Conservation (phyloP, 2,329 filamentous ascomycete species). For the Pyrenochaeta sp. region DNA sequence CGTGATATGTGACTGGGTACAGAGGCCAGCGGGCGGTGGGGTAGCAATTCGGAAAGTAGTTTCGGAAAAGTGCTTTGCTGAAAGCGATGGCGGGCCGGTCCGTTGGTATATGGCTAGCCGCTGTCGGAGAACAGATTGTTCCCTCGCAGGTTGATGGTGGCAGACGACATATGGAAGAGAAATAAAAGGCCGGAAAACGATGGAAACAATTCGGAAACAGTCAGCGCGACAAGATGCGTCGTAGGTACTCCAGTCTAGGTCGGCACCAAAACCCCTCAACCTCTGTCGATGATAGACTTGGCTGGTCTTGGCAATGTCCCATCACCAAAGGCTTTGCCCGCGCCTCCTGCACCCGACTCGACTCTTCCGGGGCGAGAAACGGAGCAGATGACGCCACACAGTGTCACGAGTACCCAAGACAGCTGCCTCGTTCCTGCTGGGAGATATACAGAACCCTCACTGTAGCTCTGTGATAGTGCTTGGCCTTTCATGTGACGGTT, state of each 20-base stretch:
- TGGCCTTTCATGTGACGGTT: constrained; percentile 8
- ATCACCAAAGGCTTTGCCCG: constrained; percentile 5
- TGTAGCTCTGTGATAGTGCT: background rate
- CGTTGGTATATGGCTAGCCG: constrained; percentile 39
- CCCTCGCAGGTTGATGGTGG: constrained; percentile 41
- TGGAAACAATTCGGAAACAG: constrained; percentile 30
- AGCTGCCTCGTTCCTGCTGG: background rate
- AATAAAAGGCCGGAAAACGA: constrained; percentile 20
- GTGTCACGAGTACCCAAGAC: background rate
- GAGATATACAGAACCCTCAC: background rate
- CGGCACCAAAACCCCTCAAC: constrained; percentile 24
- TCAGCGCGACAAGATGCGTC: constrained; percentile 46
- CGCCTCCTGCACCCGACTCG: constrained; percentile 8
- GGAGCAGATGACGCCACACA: background rate
- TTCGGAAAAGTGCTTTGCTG: constrained; percentile 9
- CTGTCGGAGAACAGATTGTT: constrained; percentile 49
- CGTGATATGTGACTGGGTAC: constrained; percentile 24
- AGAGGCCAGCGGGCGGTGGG: constrained; percentile 39
- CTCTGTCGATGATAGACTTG: constrained; percentile 19
- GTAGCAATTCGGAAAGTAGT: constrained; percentile 27
- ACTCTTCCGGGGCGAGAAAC: background rate
- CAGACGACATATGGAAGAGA: constrained; percentile 47
- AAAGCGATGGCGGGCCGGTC: constrained; percentile 36
- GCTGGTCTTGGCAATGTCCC: constrained; percentile 22
- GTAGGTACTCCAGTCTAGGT: constrained; percentile 31